Evolutionary conservation across 2,329 filamentous ascomycete genomes (phyloP), one percentile per base, ranked within the genome.

Genomic region (Elsinoe batatas): DNA sequence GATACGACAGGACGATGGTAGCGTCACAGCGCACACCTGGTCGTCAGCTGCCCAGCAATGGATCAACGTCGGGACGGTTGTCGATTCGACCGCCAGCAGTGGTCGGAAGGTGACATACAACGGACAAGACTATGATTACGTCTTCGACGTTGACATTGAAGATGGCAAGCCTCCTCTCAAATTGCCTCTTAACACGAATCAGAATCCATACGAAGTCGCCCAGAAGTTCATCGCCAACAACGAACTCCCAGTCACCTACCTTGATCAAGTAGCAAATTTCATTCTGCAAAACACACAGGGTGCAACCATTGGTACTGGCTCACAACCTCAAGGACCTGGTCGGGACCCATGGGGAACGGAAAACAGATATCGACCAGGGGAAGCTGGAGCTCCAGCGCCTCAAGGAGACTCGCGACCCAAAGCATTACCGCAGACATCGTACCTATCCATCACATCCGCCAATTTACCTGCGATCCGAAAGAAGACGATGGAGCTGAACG

Each of bases 61-160:
- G 59, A 57, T 61, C 36, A 60, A 60, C 26, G 58, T 97, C 7
- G 93, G 93, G n/a, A 95, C 90, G 0, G 91, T 98, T 0, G 93
- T 97, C 10, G 89, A 95, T 63, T 82, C 89, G 3, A 87, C 86
- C 4, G 89, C 86, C 36, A 94, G 89, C 66, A 88, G 83, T 61
- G 87, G 88, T 10, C 66, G 67, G 10, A 74, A 74, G 54, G 68
- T 71, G 12, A 78, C 84, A 57, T 85, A 91, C 66, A 76, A 87
- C 1, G 91, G 91, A 32, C 82, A 95, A 66, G 87, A 91, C 59
- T 98, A 95, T 68, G 93, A 98, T 67, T 96, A 86, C 64, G 91
- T 98, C 7, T 97, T 97, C 62, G 91, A 96, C 65, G 91, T 96
- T 22, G 91, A 95, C 64, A 94, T 96, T 59, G 88, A 95, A 68